Base-by-base conservation (phyloP, 345 rosid genomes). In the Populus simonii region DNA sequence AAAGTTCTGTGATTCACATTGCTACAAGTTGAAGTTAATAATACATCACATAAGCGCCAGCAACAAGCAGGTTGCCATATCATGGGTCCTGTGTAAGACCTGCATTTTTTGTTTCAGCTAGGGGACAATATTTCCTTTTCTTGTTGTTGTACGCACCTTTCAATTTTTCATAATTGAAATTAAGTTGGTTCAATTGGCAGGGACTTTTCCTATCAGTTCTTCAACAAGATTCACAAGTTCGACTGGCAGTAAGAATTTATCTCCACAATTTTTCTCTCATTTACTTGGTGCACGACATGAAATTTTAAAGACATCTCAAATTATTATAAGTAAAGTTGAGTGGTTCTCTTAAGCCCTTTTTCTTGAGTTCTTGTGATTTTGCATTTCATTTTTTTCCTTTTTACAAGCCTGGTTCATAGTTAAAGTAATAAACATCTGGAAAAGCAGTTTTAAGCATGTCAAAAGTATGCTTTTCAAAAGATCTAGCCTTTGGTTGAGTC, bases 151-250 rank as follows among this genome's bases (percentile, higher is more conserved):
- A 35, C 36, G 10, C 11, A n/a, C 57, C 66, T 43, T 27, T 18
- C 68, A 67, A 74, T 62, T 70, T 39, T 23, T 71, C 17, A 7
- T 36, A 45, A 74, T 53, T 31, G 33, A 45, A 71, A 63, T 4
- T 55, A 15, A 45, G 27, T 39, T 84, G 70, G 55, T 76, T 71
- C 71, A 61, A 78, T 86, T 80, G 8, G 80, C 92, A 95, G 99
- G 97, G 94, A 65, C 88, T 95, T 66, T 83, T 92, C 61, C 81
- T 90, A 61, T 88, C 90, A 49, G 87, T 91, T 87, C 90, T 95
- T 84, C 96, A 86, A 82, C 97, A 91, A 83, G 93, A 88, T 75
- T 83, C 97, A 80, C 93, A 88, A 87, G 81, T 88, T 76, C 94
- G 93, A 66, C 73, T 86, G 76, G 98, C 87, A 86, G 94, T 95